Conservation (phyloP, 495 filamentous ascomycete genomes). For the Penicillium crystallinum region DNA sequence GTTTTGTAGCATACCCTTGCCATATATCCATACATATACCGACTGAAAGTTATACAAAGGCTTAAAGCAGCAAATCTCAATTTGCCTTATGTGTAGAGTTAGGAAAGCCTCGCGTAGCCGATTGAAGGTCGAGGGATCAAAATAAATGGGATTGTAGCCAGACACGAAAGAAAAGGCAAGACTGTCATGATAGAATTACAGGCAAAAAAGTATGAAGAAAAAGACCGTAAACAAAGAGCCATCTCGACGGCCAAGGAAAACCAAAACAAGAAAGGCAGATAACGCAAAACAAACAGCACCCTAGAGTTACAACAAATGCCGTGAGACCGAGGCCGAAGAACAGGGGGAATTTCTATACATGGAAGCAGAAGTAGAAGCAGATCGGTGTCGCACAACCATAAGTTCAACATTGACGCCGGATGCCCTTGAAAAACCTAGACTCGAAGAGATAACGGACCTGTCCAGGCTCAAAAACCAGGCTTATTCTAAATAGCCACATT, state of each 20-base stretch:
- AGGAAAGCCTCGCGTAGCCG: not conserved
- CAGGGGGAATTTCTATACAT: conserved; percentile 25
- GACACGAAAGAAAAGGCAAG: conserved; percentile 17
- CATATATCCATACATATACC: not conserved
- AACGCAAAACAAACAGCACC: conserved; percentile 13
- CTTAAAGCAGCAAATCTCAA: not conserved
- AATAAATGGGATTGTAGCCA: conserved; percentile 13
- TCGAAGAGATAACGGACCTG: conserved; percentile 9
- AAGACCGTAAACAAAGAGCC: conserved; percentile 18
- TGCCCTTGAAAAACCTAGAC: conserved; percentile 21
- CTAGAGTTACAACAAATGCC: conserved; percentile 34
- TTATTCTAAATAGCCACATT: conserved; percentile 48
- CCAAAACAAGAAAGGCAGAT: conserved; percentile 10
- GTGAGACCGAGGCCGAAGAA: conserved; percentile 10
- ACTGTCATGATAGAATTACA: conserved; percentile 42
- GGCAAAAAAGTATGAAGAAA: conserved; percentile 19
- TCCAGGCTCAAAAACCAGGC: not conserved
- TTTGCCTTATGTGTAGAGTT: not conserved
- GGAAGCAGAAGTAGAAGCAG: conserved; percentile 14
- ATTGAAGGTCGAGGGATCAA: not conserved
- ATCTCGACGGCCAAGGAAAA: conserved; percentile 9
- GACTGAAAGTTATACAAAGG: not conserved
- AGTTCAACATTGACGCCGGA: conserved; percentile 24
- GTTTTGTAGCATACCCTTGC: conserved; percentile 2
- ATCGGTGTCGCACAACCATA: conserved; percentile 18